A percentile compares a stretch with the other conserved stretches of the same genome.
Evolutionary conservation across 495 filamentous ascomycete species (phyloP).

Genomic region (Xylaria scruposa): DNA sequence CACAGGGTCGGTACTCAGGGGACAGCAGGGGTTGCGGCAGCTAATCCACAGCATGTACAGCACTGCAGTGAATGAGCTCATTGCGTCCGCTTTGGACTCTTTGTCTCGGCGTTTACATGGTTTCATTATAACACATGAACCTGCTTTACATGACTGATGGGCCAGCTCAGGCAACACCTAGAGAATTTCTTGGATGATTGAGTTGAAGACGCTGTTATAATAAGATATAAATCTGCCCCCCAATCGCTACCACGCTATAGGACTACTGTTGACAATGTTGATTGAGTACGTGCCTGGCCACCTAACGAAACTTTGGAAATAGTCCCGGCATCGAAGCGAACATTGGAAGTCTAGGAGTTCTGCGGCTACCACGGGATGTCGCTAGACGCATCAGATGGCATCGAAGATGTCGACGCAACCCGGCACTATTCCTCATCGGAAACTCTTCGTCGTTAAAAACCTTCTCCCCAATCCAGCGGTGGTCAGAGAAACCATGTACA

Average conservation of each 20-base stretch:
- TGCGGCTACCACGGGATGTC: not conserved
- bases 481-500: not conserved
- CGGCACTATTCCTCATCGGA: not conserved
- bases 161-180: not conserved
- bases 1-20: not conserved
- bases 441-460: not conserved
- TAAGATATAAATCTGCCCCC: not conserved
- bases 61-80: not conserved
- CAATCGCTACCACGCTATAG: not conserved
- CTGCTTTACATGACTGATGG: not conserved
- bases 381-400: not conserved
- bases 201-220: conserved; percentile 9
- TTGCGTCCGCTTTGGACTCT: not conserved
- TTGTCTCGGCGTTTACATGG: not conserved
- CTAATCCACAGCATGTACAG: not conserved
- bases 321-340: not conserved
- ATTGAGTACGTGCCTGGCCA: not conserved
- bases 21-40: not conserved
- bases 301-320: not conserved
- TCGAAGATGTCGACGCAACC: not conserved
- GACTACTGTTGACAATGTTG: not conserved
- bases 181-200: not conserved
- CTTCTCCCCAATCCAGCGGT: not conserved
- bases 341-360: not conserved
- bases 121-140: not conserved